A percentile compares a stretch with the other conserved stretches of the same genome.
Conservation (phyloP, 371 early-diverging fungal species). For the Thermomucor indicae-seudaticae region DNA sequence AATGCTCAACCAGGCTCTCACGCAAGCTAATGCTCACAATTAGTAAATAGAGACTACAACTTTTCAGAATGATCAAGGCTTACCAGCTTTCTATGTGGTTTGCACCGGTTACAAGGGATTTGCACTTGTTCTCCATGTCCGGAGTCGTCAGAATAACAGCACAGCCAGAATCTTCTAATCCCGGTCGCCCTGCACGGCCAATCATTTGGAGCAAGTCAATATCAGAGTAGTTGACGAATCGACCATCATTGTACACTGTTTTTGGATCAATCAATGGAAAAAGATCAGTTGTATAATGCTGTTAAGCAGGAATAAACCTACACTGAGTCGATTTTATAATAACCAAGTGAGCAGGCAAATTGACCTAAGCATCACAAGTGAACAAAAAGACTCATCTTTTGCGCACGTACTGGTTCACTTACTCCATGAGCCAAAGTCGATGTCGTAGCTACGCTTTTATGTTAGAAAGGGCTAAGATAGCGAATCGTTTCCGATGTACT, state of each 20-base stretch:
- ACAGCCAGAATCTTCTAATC: conserved; percentile 73
- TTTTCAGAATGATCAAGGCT: background rate
- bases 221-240: conserved; percentile 60
- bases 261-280: background rate
- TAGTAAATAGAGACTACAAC: background rate
- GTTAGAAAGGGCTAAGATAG: background rate
- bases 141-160: conserved; percentile 75
- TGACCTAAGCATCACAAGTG: conserved; percentile 48
- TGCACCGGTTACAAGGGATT: conserved; percentile 50
- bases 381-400: background rate
- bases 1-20: conserved; percentile 69
- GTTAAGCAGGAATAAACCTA: conserved; percentile 1
- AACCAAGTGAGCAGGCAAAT: conserved; percentile 89
- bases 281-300: background rate
- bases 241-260: conserved; percentile 58
- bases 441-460: conserved; percentile 58
- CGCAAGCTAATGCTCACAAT: conserved; percentile 45
- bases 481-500: conserved; percentile 1
- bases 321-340: conserved; percentile 72
- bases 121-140: conserved; percentile 50
- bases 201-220: conserved; percentile 86
- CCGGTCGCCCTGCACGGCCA: conserved; percentile 91
- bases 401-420: conserved; percentile 1
- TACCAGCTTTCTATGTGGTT: conserved; percentile 67
- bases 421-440: conserved; percentile 92